These are phyloP conservation scores for Paracorniculantispora psalliotae DNA, from an alignment of 2,329 filamentous ascomycete species.

Conservation along the genomic window DNA sequence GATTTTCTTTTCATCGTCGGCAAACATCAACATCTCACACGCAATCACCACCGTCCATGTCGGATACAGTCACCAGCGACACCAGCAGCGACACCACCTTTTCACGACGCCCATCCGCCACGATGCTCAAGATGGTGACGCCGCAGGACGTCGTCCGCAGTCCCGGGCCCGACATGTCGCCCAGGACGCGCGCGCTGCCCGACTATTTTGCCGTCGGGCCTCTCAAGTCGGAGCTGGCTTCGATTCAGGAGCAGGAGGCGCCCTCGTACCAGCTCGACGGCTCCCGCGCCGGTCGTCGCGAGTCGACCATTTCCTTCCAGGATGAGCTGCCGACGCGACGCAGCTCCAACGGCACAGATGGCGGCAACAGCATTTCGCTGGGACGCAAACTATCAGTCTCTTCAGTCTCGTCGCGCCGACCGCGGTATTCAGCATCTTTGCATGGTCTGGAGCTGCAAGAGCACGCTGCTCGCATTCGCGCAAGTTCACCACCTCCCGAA, in stretches of 20 bases:
- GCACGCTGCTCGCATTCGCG: constrained; percentile 36
- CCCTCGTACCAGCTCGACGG: neutral
- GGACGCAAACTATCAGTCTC: constrained; percentile 43
- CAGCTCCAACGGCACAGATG: constrained; percentile 23
- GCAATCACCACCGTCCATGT: neutral
- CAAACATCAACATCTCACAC: neutral
- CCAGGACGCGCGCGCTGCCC: constrained; percentile 27
- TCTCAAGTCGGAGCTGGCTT: constrained; percentile 12
- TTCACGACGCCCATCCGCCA: constrained; percentile 18
- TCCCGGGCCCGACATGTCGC: constrained; percentile 41
- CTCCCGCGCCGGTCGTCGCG: constrained; percentile 18
- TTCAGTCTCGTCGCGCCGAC: constrained; percentile 44
- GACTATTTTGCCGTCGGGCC: constrained; percentile 24
- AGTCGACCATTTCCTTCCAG: constrained; percentile 31
- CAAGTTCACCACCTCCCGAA: constrained; percentile 43
- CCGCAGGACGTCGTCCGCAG: constrained; percentile 24
- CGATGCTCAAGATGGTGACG: constrained; percentile 21
- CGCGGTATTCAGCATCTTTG: constrained; percentile 40
- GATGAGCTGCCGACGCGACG: constrained; percentile 27
- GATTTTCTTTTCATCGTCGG: neutral
- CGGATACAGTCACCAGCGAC: constrained; percentile 9
- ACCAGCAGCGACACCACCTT: constrained; percentile 9
- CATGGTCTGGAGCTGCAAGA: constrained; percentile 44
- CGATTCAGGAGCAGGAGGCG: constrained; percentile 18
- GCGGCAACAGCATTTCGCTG: constrained; percentile 23